phyloP scores from a whole-genome alignment of 31 red algal genomes.

The Asparagopsis taxiformis region DNA sequence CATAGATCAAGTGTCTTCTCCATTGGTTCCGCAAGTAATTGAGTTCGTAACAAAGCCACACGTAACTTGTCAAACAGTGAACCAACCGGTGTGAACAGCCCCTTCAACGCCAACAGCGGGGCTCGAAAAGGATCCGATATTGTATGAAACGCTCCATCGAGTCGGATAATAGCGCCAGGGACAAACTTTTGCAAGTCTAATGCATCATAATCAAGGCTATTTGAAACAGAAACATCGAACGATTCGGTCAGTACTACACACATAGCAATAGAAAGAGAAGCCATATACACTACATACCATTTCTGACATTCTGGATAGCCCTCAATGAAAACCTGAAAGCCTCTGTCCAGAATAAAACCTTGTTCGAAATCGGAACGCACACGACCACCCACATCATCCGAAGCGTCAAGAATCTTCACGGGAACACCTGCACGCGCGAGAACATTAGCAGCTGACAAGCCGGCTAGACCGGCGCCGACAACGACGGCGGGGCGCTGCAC shows the following conservation, averaged over 20 bases:
- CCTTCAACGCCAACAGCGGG: constrained; percentile 14
- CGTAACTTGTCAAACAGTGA: constrained; percentile 60
- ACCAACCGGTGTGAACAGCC: constrained; percentile 56
- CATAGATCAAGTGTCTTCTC: constrained; percentile 7
- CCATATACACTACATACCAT: constrained; percentile 17
- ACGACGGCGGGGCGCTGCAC: constrained; percentile 52
- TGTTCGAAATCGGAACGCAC: constrained; percentile 84
- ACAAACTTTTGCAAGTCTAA: constrained; percentile 42
- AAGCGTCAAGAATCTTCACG: constrained; percentile 71
- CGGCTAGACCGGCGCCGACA: constrained; percentile 91
- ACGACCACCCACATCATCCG: constrained; percentile 82
- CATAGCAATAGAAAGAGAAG: no score
- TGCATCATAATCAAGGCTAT: constrained; percentile 42
- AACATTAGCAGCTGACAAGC: constrained; percentile 64
- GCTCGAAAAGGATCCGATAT: constrained; percentile 55
- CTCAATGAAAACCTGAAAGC: constrained; percentile 96
- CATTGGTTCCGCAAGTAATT: constrained; percentile 18
- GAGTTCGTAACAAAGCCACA: constrained; percentile 25
- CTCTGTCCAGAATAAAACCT: constrained; percentile 90
- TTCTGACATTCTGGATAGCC: constrained; percentile 68
- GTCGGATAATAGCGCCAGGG: constrained; percentile 44
- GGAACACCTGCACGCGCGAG: constrained; percentile 38
- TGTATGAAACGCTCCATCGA: constrained; percentile 43
- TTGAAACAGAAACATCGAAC: no score
- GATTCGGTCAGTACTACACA: no score